These are phyloP conservation scores for Plasmodium inui DNA, from an alignment of 169 alveolate genomes.

Conservation along the genomic window DNA sequence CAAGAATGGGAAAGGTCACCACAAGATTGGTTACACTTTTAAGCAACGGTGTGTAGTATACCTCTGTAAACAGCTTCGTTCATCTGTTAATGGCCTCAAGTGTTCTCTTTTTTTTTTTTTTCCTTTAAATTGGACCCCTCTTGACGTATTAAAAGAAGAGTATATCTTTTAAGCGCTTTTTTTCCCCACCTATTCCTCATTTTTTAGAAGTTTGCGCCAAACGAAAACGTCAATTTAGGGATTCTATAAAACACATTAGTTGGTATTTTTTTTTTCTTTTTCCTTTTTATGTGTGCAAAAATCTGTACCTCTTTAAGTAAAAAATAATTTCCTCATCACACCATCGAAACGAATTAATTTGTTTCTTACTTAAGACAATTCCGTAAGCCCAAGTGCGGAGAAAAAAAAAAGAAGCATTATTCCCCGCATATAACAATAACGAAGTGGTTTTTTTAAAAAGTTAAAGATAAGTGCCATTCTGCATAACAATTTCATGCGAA, in stretches of 20 bases:
- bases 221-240: neutral
- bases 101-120: neutral
- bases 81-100: neutral
- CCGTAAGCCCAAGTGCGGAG: neutral
- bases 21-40: neutral
- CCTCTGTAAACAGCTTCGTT: neutral
- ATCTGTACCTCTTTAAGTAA: neutral
- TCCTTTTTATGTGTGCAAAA: neutral
- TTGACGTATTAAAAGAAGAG: neutral
- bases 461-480: neutral
- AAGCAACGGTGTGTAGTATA: neutral
- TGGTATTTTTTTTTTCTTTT: neutral
- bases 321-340: neutral
- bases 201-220: neutral
- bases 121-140: neutral
- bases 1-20: neutral
- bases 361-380: neutral
- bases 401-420: neutral
- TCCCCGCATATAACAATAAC: neutral
- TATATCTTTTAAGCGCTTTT: neutral
- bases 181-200: neutral
- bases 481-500: neutral
- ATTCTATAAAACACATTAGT: neutral
- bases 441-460: neutral
- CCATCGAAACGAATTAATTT: neutral